Base-by-base conservation (phyloP, 331 rosid species). In the Acacia concinna region DNA sequence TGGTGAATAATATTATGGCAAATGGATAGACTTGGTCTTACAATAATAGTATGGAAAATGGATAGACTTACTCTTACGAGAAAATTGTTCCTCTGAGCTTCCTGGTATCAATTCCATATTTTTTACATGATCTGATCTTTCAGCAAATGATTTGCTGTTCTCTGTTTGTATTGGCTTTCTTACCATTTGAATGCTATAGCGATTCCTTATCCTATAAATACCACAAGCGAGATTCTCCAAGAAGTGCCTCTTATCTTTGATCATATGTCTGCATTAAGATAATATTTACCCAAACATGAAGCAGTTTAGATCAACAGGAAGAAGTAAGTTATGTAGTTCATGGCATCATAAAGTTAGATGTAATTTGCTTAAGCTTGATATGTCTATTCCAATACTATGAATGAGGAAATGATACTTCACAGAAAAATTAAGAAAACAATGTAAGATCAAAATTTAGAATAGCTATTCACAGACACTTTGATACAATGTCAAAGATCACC, bases 201-300 rank as follows among this genome's bases (percentile, higher is more conserved):
- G 72, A 43, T 90, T 81, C 80, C 79, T 91, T 84, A 91, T 80
- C 68, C 91, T 87, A 9, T 87, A 87, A 77, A 90, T 77, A 46
- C 89, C 90, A 66, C 96, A 90, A 51, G 85, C 60, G 63, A 91
- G 73, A 37, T n/a, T 65, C 23, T 80, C 85, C 81, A 85, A 37
- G 79, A 89, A 84, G 37, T 76, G 68, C 69, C 81, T 90, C 84
- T 73, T 84, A 65, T 91, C 81, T 79, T 80, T 86, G 85, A 82
- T 88, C 87, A 87, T 86, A 37, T 85, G 89, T 76, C 97, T 93
- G 92, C 77, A 35, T 63, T 30, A 13, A 44, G 20, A 52, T n/a
- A 70, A 75, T 75, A 68, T 54, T 21, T 32, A 18, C 71, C 40
- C 56, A 72, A 12, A 40, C 13, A 76, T 76, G 20, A 84, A 51